A percentile compares a stretch with the other conserved stretches of the same genome.
Conservation (phyloP, 306 rosid species). For the Medicago lupulina region DNA sequence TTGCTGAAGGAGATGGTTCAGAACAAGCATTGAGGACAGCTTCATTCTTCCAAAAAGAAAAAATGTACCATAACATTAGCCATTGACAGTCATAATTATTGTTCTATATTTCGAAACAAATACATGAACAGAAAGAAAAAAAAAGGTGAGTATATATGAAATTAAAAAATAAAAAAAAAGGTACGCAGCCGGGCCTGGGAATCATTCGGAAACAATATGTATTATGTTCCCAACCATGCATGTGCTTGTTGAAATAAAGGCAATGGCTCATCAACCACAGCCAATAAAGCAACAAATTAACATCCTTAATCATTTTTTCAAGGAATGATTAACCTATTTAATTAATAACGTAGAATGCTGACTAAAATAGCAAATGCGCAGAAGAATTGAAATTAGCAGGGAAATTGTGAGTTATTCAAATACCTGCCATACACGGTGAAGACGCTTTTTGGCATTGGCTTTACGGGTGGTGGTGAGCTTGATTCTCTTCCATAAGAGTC, state of each 20-base stretch:
- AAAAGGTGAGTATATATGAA: neutral
- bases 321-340: neutral
- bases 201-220: constrained; percentile 6
- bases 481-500: constrained; percentile 89
- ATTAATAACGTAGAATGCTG: constrained; percentile 5
- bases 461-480: constrained; percentile 90
- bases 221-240: neutral
- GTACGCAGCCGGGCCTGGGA: constrained; percentile 5
- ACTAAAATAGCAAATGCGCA: neutral
- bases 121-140: neutral
- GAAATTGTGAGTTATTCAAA: neutral
- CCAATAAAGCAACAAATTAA: constrained; percentile 11
- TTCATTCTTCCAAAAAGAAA: constrained; percentile 63
- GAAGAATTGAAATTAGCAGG: constrained; percentile 5
- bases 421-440: constrained; percentile 96
- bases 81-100: neutral
- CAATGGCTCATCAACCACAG: neutral
- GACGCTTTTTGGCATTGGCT: constrained; percentile 96
- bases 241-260: neutral
- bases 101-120: neutral
- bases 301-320: neutral
- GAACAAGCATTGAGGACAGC: constrained; percentile 89
- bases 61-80: constrained; percentile 26
- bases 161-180: neutral
- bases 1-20: constrained; percentile 61